Base-by-base conservation (phyloP, 495 filamentous ascomycete species). In the Mytilinidion resinicola region DNA sequence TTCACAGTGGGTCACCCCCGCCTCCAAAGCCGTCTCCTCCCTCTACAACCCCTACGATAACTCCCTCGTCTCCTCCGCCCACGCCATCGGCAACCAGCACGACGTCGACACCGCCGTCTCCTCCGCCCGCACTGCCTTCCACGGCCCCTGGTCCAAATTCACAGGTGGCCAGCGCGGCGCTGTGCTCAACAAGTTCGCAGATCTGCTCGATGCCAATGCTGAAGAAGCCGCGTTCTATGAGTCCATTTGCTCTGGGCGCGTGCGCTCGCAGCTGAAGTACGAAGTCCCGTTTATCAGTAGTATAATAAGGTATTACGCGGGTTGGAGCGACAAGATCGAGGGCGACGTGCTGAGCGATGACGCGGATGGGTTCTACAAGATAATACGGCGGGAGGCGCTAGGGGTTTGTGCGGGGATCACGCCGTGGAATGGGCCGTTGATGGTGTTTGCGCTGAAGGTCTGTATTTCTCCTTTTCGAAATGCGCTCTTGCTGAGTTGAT, bases 11-110 rank as follows among this genome's bases (percentile, higher is more conserved):
- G 20, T 34, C 1, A 2, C 20, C 51, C 15, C 51, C 20, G 14
- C 51, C 51, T 35, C 51, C 51, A 38, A 38, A 15, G 33, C 35
- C 12, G 14, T 37, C n/a, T 10, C 19, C 53, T 19, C 53, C 35
- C 42, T 55, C 53, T 46, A 19, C 53, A 55, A 55, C 53, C 53
- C 53, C 35, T 20, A 10, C n/a, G 53, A 55, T 15, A 19, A 43
- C 36, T 46, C 37, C 19, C 35, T 55, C 53, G 53, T 55, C 12
- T 49, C 53, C 35, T 12, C 11, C 39, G 17, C 11, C 11, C 39
- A 42, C 39, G 39, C 39, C 39, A 42, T 42, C 39, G 9, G 39
- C 39, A 42, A 42, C 39, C 39, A 42, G 17, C 9, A n/a, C 39
- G 34, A 34, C 21, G 37, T 55, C 53, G 25, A 55, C 12, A 44